Evolutionary conservation across 768 basidiomycete species (phyloP), one percentile per base, ranked within the genome.

Genomic region (Cystofilobasidium bisporidii): DNA sequence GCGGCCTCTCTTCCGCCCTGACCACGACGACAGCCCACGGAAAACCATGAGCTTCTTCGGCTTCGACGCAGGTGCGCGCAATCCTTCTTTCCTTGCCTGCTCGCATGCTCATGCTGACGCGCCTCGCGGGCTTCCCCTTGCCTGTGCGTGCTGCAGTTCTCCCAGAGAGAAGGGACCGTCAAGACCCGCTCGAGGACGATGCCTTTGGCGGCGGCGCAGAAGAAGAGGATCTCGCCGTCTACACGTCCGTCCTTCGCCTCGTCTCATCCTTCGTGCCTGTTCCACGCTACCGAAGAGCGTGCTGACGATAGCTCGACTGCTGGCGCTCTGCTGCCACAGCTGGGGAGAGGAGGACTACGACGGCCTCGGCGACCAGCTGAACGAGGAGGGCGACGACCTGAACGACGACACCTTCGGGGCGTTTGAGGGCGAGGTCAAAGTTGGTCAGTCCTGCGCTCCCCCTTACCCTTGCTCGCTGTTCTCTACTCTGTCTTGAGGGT

Each of bases 361-460:
- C 76, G 90, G 88, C 47, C 84, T 94, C 32, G 91, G 87, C 62
- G 87, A 90, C 77, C 85, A 85, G 60, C 82, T 97, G 63, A 85
- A 87, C 72, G 94, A 98, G 78, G 87, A 86, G 48, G 86, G 85
- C 65, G 92, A 97, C 81, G 92, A 93, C 72, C 76, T 93, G 72
- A 98, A 99, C 78, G 91, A 94, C 77, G 91, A 94, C 80, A 99
- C 96, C 2, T 99, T 99, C 79, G 96, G 93, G 36, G 57, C 53
- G 10, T 56, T 56, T 24, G 60, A 47, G 2, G 26, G 10, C 6
- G 36, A 43, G 50, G 82, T 79, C 47, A 71, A 79, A 40, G 83
- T 94, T 67, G 90, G 92, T 92, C 75, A 81, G 87, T 78, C 64
- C 20, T 38, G 20, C 17, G 10, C 5, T 28, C 28, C 28, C 18